Conservation (phyloP, 805 yeast genomes). For the Kodamaea kakaduensis region DNA sequence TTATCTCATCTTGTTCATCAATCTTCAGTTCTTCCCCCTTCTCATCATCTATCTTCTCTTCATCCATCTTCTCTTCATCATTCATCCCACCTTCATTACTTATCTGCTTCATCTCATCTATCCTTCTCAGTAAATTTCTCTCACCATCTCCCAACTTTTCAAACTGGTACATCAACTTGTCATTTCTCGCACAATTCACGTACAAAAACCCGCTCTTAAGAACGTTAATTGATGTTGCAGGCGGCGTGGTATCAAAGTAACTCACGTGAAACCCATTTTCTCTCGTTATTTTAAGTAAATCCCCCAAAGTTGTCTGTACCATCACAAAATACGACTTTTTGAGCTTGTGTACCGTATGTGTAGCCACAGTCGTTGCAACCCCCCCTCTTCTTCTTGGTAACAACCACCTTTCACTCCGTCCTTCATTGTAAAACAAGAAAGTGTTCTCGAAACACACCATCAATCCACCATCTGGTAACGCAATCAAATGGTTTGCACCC, state of each 20-base stretch:
- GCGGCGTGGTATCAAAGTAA: conserved; percentile 76
- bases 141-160: conserved; percentile 66
- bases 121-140: conserved; percentile 23
- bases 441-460: conserved; percentile 55
- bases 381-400: conserved; percentile 48
- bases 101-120: background rate
- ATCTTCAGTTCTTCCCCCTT: too few relatives aligned
- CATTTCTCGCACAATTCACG: conserved; percentile 59
- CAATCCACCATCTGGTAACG: conserved; percentile 71
- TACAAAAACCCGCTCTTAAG: conserved; percentile 74
- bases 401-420: conserved; percentile 26
- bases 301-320: conserved; percentile 70
- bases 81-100: background rate
- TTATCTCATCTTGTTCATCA: background rate
- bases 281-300: conserved; percentile 57
- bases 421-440: conserved; percentile 48
- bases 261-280: conserved; percentile 50
- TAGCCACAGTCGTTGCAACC: conserved; percentile 36
- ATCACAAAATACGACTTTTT: conserved; percentile 55
- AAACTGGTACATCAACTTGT: conserved; percentile 72
- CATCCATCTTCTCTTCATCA: background rate
- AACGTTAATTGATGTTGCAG: conserved; percentile 51
- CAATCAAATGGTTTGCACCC: conserved; percentile 50
- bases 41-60: background rate
- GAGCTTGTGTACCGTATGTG: conserved; percentile 63